A percentile compares a stretch with the other conserved stretches of the same genome.
Conservation (phyloP, 2,329 filamentous ascomycete genomes). For the Cercospora canescens region DNA sequence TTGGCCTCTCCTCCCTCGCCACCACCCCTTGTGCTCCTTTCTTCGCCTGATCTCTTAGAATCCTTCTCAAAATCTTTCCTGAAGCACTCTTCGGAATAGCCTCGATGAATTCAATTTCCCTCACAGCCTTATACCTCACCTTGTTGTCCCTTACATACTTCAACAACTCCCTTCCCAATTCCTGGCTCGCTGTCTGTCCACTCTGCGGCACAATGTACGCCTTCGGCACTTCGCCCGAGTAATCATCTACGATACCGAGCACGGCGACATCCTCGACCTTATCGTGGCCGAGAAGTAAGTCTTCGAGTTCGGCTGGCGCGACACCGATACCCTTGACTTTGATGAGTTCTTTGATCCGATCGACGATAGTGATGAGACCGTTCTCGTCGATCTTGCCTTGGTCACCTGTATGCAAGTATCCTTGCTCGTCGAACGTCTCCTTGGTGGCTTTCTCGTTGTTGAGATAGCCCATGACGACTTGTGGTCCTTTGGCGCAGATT, state of each 20-base stretch:
- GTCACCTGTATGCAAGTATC: constrained; percentile 56
- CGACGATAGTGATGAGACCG: constrained; percentile 57
- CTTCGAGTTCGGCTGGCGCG: constrained; percentile 53
- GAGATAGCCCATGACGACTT: constrained; percentile 55
- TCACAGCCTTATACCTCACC: constrained; percentile 49
- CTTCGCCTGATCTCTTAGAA: constrained; percentile 43
- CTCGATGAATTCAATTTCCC: constrained; percentile 44
- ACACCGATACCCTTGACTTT: constrained; percentile 58
- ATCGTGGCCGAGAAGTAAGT: constrained; percentile 49
- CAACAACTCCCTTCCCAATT: constrained; percentile 39
- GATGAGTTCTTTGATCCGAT: constrained; percentile 53
- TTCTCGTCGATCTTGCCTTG: constrained; percentile 33
- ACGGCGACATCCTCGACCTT: constrained; percentile 52
- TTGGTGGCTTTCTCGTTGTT: constrained; percentile 52
- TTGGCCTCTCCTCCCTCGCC: constrained; percentile 37
- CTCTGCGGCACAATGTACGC: constrained; percentile 37
- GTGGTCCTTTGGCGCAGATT: constrained; percentile 55
- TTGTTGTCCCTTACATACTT: constrained; percentile 43
- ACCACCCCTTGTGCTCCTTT: constrained; percentile 35
- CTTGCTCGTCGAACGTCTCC: constrained; percentile 48
- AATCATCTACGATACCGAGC: constrained; percentile 44
- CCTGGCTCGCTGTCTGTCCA: constrained; percentile 35
- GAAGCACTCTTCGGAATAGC: constrained; percentile 36
- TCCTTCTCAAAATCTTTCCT: constrained; percentile 42
- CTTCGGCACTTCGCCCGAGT: constrained; percentile 43